phyloP scores from a whole-genome alignment of 1,284 basidiomycete species.

The Cryptococcus floricola region DNA sequence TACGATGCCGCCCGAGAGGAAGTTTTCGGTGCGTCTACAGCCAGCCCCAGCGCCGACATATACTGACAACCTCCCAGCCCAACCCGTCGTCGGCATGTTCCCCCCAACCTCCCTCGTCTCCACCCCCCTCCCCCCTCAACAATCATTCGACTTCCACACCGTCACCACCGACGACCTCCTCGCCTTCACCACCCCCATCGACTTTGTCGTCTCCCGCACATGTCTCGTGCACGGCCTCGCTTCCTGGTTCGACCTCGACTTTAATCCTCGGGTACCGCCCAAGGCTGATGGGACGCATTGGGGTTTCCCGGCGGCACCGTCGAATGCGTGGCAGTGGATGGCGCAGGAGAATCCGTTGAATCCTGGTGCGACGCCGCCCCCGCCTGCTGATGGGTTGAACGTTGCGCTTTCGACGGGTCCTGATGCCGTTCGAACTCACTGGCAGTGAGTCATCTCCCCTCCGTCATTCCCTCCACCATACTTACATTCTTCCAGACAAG shows the following conservation, averaged over 20 bases:
- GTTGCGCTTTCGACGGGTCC: conserved; percentile 47
- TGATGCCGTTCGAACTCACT: conserved; percentile 42
- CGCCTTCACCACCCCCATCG: conserved; percentile 44
- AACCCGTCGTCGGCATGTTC: conserved; percentile 51
- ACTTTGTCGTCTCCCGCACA: conserved; percentile 43
- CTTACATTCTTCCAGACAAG: conserved; percentile 25
- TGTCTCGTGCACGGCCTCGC: conserved; percentile 48
- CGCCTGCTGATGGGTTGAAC: conserved; percentile 38
- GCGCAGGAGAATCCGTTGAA: conserved; percentile 37
- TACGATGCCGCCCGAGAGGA: conserved; percentile 40
- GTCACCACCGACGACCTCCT: conserved; percentile 41
- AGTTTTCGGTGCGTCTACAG: conserved; percentile 32
- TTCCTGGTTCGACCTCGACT: conserved; percentile 49
- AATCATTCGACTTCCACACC: conserved; percentile 48
- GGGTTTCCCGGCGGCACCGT: conserved; percentile 29
- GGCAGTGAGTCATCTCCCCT: conserved; percentile 37
- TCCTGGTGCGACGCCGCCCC: conserved; percentile 37
- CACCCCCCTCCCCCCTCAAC: conserved; percentile 36
- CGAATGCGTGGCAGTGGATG: conserved; percentile 35
- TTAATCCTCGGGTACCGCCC: conserved; percentile 25
- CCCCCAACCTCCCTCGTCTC: conserved; percentile 43
- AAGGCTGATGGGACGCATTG: conserved; percentile 20
- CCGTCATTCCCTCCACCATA: neutral
- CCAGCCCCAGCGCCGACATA: neutral
- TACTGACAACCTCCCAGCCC: conserved; percentile 19